phyloP scores from a whole-genome alignment of 2,329 filamentous ascomycete genomes.

The Sporothrix brasiliensis region DNA sequence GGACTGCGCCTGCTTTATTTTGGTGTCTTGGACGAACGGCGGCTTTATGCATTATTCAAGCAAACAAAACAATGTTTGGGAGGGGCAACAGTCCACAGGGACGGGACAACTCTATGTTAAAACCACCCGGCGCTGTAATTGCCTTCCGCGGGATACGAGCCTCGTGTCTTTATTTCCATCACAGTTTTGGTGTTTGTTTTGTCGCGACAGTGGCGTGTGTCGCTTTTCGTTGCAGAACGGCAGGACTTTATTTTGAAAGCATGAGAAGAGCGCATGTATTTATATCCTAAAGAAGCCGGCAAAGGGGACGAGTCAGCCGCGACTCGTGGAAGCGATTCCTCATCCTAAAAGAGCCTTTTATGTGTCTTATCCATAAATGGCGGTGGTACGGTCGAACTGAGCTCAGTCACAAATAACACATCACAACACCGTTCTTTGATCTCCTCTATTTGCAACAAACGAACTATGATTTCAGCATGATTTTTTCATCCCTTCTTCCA shows the following conservation, averaged over 20 bases:
- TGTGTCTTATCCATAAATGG: background rate
- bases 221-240: background rate
- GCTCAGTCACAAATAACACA: background rate
- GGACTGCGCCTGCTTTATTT: background rate
- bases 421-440: background rate
- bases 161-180: background rate
- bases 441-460: too few relatives aligned
- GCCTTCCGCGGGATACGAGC: too few relatives aligned
- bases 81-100: background rate
- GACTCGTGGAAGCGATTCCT: background rate
- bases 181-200: background rate
- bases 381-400: too few relatives aligned
- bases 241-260: background rate
- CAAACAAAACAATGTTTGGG: background rate
- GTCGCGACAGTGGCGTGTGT: background rate
- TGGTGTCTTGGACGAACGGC: background rate
- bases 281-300: background rate
- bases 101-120: too few relatives aligned
- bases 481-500: slow-evolving; percentile 34
- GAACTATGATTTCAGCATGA: background rate
- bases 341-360: background rate
- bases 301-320: background rate
- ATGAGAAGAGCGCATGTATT: background rate
- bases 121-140: too few relatives aligned
- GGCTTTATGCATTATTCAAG: background rate